Conservation (phyloP, 1,284 basidiomycete genomes). For the Mycocalia duriaeana region DNA sequence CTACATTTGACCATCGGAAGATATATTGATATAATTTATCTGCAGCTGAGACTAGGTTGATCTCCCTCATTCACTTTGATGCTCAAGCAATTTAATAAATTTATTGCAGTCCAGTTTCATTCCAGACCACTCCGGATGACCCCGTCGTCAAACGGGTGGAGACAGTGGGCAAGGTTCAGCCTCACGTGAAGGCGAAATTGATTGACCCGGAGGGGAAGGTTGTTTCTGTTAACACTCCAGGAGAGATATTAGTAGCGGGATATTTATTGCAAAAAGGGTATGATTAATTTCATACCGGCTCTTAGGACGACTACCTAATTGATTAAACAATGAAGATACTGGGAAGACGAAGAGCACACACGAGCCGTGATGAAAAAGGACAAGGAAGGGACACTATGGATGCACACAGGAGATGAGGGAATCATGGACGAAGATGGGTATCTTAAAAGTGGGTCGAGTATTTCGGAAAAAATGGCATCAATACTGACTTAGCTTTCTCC, state of each 20-base stretch:
- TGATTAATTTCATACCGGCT: constrained; percentile 12
- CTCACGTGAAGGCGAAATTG: constrained; percentile 76
- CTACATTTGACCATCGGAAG: not conserved
- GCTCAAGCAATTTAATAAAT: constrained; percentile 2
- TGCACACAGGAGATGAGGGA: constrained; percentile 82
- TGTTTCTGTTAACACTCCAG: constrained; percentile 65
- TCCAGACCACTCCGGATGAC: constrained; percentile 68
- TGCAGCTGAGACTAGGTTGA: constrained; percentile 54
- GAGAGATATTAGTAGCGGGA: constrained; percentile 71
- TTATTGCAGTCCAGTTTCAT: constrained; percentile 66
- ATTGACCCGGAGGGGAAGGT: constrained; percentile 54
- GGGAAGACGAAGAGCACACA: constrained; percentile 72
- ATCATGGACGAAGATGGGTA: constrained; percentile 83
- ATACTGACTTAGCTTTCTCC: constrained; percentile 2
- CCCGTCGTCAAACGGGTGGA: constrained; percentile 70
- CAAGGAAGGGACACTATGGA: constrained; percentile 64
- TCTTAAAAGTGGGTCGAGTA: constrained; percentile 49
- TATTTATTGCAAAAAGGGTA: constrained; percentile 79
- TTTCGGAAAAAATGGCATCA: too few species aligned
- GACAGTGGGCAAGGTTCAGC: constrained; percentile 73
- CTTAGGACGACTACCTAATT: too few species aligned
- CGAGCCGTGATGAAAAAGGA: constrained; percentile 52
- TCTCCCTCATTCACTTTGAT: not conserved
- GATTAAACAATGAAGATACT: constrained; percentile 49
- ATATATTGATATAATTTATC: not conserved